Base-by-base conservation (phyloP, 1,284 basidiomycete genomes). In the Sporisorium graminicola region DNA sequence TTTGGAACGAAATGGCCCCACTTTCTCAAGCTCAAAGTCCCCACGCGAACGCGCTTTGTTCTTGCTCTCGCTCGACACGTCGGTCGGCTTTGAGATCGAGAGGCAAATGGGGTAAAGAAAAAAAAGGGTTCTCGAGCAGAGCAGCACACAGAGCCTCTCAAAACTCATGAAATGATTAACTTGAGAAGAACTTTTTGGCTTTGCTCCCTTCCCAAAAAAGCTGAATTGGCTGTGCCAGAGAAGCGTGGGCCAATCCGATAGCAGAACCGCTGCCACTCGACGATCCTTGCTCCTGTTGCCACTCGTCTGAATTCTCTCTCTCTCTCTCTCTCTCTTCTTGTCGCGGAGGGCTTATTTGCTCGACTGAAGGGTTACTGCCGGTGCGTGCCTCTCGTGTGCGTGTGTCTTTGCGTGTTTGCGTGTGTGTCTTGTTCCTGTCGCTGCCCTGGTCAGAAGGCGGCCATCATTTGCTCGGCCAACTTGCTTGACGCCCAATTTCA, bases 221-320 rank as follows among this genome's bases (percentile, higher is more conserved):
- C 35, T 35, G 35, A 14, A 40, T 40, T n/a, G 47, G 27, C 27
- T 49, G 46, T 47, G 47, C 18, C 10, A 26, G 22, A 46, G 14
- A 14, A 49, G 47, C 31, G 55, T 55, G 54, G 44, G 58, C 57
- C 66, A 64, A 69, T 63, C 57, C 59, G 35, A 59, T 50, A 47
- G 31, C 51, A 37, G 22, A 22, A 59, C 50, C 58, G 68, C 58
- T 71, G 58, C 68, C 55, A n/a, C 55, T 46, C 51, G 63, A 71
- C 68, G 68, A 71, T 71, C 68, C 40, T 29, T 54, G 16, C n/a
- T n/a, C n/a, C n/a, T n/a, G n/a, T n/a, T n/a, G n/a, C n/a, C n/a
- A n/a, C n/a, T n/a, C n/a, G n/a, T n/a, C n/a, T n/a, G n/a, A n/a
- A n/a, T n/a, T n/a, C n/a, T n/a, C n/a, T 33, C 47, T 50, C 20